Percentiles rank a stretch among this genome's conserved stretches.
Conservation (phyloP, 2,329 filamentous ascomycete species). For the Phialophora expanda region DNA sequence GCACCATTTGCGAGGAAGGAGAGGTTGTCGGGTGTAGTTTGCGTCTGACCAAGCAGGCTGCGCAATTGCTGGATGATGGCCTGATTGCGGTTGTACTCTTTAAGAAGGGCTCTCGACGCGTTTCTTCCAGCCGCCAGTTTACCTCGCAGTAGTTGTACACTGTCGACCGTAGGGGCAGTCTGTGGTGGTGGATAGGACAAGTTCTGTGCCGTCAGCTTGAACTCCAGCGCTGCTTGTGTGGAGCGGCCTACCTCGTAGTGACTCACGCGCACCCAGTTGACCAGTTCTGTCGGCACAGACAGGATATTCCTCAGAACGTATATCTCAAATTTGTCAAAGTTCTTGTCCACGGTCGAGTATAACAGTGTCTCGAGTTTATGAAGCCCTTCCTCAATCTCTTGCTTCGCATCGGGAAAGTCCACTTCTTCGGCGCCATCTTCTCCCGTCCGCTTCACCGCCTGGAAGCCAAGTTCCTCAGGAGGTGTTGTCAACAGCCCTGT, state of each 20-base stretch:
- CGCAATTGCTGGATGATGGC: slow-evolving; percentile 70
- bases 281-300: slow-evolving; percentile 71
- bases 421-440: slow-evolving; percentile 52
- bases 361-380: slow-evolving; percentile 83
- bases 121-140: slow-evolving; percentile 79
- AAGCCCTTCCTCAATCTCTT: slow-evolving; percentile 86
- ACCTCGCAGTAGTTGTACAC: slow-evolving; percentile 72
- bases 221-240: neutral
- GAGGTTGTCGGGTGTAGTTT: slow-evolving; percentile 48
- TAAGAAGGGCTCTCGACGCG: slow-evolving; percentile 70
- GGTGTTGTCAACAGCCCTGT: slow-evolving; percentile 75
- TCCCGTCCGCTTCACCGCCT: slow-evolving; percentile 52
- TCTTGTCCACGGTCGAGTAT: slow-evolving; percentile 79
- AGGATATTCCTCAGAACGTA: slow-evolving; percentile 88
- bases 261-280: slow-evolving; percentile 77
- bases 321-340: slow-evolving; percentile 86
- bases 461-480: slow-evolving; percentile 81
- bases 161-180: slow-evolving; percentile 65
- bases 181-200: slow-evolving; percentile 41
- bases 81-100: slow-evolving; percentile 74
- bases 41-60: slow-evolving; percentile 53
- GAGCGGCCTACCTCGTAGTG: slow-evolving; percentile 74
- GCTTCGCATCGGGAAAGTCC: slow-evolving; percentile 57
- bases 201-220: slow-evolving; percentile 29
- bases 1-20: slow-evolving; percentile 62